These are phyloP conservation scores for Xylariaceae sp. DNA, from an alignment of 2,329 filamentous ascomycete species.

Conservation along the genomic window DNA sequence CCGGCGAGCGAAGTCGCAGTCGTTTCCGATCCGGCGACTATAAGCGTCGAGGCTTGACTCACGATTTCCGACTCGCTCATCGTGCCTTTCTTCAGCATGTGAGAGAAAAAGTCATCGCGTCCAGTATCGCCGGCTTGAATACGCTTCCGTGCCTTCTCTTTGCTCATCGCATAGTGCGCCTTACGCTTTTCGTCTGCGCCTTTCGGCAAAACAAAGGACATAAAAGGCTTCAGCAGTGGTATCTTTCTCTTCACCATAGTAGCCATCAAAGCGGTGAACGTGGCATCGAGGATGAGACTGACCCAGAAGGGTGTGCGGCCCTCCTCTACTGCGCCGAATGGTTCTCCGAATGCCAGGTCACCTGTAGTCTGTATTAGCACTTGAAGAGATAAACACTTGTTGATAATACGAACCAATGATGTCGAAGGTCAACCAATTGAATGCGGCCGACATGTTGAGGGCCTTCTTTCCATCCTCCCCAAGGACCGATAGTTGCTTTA, in stretches of 20 bases:
- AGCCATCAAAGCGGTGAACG: neutral
- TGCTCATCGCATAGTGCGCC: constrained; percentile 9
- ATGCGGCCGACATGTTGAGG: constrained; percentile 22
- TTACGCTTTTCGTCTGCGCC: constrained; percentile 6
- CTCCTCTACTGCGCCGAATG: constrained; percentile 15
- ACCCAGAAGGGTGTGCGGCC: constrained; percentile 16
- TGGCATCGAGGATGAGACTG: constrained; percentile 12
- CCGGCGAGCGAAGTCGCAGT: constrained; percentile 40
- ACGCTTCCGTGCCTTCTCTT: constrained; percentile 11
- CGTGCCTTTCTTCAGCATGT: constrained; percentile 13
- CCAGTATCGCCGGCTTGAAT: constrained; percentile 17
- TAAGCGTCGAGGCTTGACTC: constrained; percentile 27
- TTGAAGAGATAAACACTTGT: neutral
- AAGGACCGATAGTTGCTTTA: constrained; percentile 12
- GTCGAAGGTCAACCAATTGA: constrained; percentile 28
- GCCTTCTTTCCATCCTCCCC: constrained; percentile 15
- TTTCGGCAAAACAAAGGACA: constrained; percentile 12
- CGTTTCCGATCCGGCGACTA: constrained; percentile 46
- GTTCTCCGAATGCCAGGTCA: constrained; percentile 17
- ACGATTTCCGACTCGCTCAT: constrained; percentile 25
- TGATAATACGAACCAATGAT: constrained; percentile 24
- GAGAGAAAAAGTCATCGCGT: constrained; percentile 20
- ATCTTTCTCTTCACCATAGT: neutral
- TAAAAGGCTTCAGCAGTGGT: constrained; percentile 4
- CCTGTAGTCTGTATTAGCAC: constrained; percentile 4